Percentiles rank a stretch among this genome's conserved stretches.
Evolutionary conservation across 495 filamentous ascomycete genomes (phyloP).

Genomic region (Aspergillus ostianus): DNA sequence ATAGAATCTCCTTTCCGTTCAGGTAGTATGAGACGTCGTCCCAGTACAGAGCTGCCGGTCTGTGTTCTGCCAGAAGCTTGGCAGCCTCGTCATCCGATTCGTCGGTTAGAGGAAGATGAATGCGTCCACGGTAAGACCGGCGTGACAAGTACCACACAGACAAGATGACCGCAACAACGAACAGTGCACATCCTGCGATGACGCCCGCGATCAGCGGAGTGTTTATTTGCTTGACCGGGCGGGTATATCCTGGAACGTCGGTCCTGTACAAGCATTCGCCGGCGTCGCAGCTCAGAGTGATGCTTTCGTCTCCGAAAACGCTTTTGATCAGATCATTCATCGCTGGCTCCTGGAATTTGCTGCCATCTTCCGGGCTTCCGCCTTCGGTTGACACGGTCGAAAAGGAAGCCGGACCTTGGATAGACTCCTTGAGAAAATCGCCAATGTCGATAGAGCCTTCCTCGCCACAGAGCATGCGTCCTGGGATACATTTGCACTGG

Average conservation of each 20-base stretch:
- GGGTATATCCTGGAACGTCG: conserved; percentile 85
- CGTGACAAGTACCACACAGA: conserved; percentile 86
- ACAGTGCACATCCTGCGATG: conserved; percentile 83
- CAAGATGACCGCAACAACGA: conserved; percentile 81
- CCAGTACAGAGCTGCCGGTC: conserved; percentile 84
- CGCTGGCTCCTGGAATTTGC: conserved; percentile 81
- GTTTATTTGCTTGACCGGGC: conserved; percentile 92
- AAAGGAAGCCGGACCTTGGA: conserved; percentile 85
- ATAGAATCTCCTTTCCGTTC: conserved; percentile 84
- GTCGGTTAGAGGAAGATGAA: conserved; percentile 73
- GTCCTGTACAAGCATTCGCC: conserved; percentile 93
- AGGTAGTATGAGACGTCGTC: conserved; percentile 83
- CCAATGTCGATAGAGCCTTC: conserved; percentile 87
- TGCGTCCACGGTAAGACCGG: conserved; percentile 62
- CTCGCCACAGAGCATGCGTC: conserved; percentile 89
- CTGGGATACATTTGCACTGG: conserved; percentile 82
- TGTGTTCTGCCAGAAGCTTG: conserved; percentile 86
- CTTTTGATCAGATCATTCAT: conserved; percentile 85
- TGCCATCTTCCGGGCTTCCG: conserved; percentile 58
- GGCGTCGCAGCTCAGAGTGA: conserved; percentile 74
- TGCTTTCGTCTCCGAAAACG: conserved; percentile 89
- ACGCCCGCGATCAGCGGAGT: conserved; percentile 93
- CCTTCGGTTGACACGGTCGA: conserved; percentile 62
- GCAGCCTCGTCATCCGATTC: conserved; percentile 87
- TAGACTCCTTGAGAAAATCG: conserved; percentile 76